Percentiles rank a stretch among this genome's conserved stretches.
phyloP scores from a whole-genome alignment of 73 alveolate genomes.

The Paramecium bursaria region DNA sequence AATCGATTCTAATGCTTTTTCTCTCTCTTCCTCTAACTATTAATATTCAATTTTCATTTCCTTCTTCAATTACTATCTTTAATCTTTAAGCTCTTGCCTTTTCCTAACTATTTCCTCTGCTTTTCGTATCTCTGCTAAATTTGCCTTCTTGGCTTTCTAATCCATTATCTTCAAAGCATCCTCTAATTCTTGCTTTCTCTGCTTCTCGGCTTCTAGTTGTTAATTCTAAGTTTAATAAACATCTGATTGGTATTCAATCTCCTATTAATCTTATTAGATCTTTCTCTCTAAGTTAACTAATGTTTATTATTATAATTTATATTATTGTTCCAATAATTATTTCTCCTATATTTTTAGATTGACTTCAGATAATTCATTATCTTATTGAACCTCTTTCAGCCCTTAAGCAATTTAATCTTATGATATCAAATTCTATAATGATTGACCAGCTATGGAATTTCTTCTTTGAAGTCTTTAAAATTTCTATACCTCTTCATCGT shows the following conservation, averaged over 20 bases:
- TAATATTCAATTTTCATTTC: slow-evolving; percentile 59
- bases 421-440: slow-evolving; percentile 34
- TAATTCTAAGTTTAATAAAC: neutral
- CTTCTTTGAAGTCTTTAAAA: slow-evolving; percentile 46
- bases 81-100: slow-evolving; percentile 48
- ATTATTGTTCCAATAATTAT: slow-evolving; percentile 6
- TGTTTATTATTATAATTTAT: slow-evolving; percentile 14
- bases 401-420: slow-evolving; percentile 51
- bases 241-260: neutral
- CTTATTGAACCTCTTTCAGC: neutral
- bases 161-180: slow-evolving; percentile 38
- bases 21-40: slow-evolving; percentile 48
- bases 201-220: neutral
- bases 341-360: slow-evolving; percentile 32
- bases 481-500: slow-evolving; percentile 49
- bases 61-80: slow-evolving; percentile 40
- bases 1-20: slow-evolving; percentile 28
- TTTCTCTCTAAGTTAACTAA: slow-evolving; percentile 12
- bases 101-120: slow-evolving; percentile 59
- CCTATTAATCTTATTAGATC: neutral
- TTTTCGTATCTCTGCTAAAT: slow-evolving; percentile 9
- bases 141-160: slow-evolving; percentile 49
- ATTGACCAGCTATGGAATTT: slow-evolving; percentile 51
- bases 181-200: neutral
- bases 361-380: slow-evolving; percentile 8